A percentile compares a stretch with the other conserved stretches of the same genome.
These are phyloP conservation scores for Verticillium tricorpus DNA, from an alignment of 2,329 filamentous ascomycete genomes.

Conservation along the genomic window DNA sequence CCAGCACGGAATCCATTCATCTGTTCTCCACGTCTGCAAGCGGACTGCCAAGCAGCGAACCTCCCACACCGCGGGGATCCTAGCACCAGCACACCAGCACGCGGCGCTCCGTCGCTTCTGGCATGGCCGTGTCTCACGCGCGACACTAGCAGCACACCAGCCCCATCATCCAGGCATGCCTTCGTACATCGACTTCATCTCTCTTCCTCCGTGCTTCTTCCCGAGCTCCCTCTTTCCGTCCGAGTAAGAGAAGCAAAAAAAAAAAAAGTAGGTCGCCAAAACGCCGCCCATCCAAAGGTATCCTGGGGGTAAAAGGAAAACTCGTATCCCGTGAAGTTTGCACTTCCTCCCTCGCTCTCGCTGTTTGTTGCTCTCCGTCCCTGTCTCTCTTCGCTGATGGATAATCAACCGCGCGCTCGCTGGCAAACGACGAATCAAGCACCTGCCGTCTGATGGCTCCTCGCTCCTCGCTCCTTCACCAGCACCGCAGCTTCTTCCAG, in stretches of 20 bases:
- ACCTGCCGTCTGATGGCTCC: no score
- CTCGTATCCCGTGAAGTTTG: neutral
- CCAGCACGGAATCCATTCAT: neutral
- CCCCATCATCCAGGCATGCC: neutral
- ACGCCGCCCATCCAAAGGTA: neutral
- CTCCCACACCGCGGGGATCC: neutral
- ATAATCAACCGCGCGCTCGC: neutral
- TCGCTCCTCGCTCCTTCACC: slow-evolving; percentile 27
- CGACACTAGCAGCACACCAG: neutral
- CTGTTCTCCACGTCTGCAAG: neutral
- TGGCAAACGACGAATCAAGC: neutral
- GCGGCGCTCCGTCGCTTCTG: neutral
- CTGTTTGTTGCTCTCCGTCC: neutral
- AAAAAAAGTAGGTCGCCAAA: neutral
- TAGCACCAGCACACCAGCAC: neutral
- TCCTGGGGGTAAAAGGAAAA: neutral
- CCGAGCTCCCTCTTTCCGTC: neutral
- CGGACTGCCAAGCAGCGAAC: neutral
- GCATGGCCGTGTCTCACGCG: neutral
- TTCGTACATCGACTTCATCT: neutral
- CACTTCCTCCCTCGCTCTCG: neutral
- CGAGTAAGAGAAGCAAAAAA: neutral
- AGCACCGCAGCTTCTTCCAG: slow-evolving; percentile 53
- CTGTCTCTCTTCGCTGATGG: neutral
- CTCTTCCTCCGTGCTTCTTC: neutral